Evolutionary conservation across 192 early-diverging fungal species (phyloP).

Genomic region (Rhizophlyctis rosea): DNA sequence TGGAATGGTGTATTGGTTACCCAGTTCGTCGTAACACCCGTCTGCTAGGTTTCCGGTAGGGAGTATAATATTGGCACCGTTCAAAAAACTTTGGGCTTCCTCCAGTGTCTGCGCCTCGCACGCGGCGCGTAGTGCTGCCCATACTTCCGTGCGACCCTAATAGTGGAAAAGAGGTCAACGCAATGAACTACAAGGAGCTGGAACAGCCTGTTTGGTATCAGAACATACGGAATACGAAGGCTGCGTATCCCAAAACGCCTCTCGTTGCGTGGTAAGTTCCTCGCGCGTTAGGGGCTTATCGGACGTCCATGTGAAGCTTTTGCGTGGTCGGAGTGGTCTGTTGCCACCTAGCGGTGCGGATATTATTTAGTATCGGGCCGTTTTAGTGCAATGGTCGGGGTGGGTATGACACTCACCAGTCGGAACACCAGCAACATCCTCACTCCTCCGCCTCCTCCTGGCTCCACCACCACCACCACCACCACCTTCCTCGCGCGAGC

Average conservation of each 20-base stretch:
- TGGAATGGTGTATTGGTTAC: conserved; percentile 67
- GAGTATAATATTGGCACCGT: conserved; percentile 62
- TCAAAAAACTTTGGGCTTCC: conserved; percentile 63
- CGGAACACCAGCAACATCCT: too few relatives aligned
- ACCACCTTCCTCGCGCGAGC: too few relatives aligned
- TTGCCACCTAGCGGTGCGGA: too few relatives aligned
- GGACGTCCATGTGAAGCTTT: conserved; percentile 37
- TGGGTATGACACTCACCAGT: too few relatives aligned
- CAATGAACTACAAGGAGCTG: conserved; percentile 6
- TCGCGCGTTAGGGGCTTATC: conserved; percentile 34
- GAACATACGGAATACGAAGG: conserved; percentile 61
- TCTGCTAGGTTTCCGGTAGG: conserved; percentile 69
- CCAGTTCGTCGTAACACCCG: conserved; percentile 79
- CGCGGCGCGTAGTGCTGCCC: conserved; percentile 69
- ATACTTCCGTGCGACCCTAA: conserved; percentile 67
- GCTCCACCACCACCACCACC: too few relatives aligned
- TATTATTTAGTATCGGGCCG: too few relatives aligned
- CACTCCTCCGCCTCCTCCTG: too few relatives aligned
- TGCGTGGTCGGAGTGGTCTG: conserved; percentile 6
- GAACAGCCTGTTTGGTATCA: background rate
- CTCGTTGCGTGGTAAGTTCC: conserved; percentile 50
- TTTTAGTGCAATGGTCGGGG: too few relatives aligned
- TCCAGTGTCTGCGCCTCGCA: conserved; percentile 47
- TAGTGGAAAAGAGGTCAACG: background rate
- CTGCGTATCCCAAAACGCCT: conserved; percentile 73